Base-by-base conservation (phyloP, 2,329 filamentous ascomycete genomes). In the Claviceps sorghi region DNA sequence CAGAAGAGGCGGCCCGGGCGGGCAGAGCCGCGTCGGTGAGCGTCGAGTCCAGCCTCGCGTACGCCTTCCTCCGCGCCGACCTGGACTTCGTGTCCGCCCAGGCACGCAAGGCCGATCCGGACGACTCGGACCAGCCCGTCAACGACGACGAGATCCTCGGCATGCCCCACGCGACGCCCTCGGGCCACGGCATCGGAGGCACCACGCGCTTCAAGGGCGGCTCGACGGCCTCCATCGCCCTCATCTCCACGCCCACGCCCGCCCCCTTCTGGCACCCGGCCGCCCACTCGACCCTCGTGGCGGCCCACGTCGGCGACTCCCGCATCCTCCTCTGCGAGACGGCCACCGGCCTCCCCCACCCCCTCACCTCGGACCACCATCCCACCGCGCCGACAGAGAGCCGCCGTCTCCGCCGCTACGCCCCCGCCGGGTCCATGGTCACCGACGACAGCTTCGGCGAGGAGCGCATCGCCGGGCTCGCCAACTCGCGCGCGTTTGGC, bases 231-330 rank as follows among this genome's bases (percentile, higher is more conserved):
- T 95, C 88, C 19, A 73, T 96, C 19, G 90, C 84, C 1, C 77
- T 98, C 62, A 88, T 98, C 52, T 95, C 89, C 0, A 97, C 93
- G 0, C 89, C 91, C 0, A 94, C 88, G 0, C 84, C 90, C 0
- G 85, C 85, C 0, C 93, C 93, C 0, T 98, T 95, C 68, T 98
- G 93, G 93, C 88, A 97, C 61, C 93, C 93, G 0, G 80, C 83
- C 4, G 85, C 88, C 0, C 84, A 88, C 3, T 88, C 86, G 0
- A 94, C 89, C 0, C 71, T 98, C 38, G 70, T 95, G 17, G 84
- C 89, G 7, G 89, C 88, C 0, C 93, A 98, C 64, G 89, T 96
- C 2, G 93, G 93, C 55, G 93, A 98, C 66, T 96, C 89, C 1
- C 82, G 93, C 50, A 84, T 96, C 55, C 73, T 98, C 2, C 80